phyloP scores from a whole-genome alignment of 257 asterid genomes.

The Nicotiana attenuata region DNA sequence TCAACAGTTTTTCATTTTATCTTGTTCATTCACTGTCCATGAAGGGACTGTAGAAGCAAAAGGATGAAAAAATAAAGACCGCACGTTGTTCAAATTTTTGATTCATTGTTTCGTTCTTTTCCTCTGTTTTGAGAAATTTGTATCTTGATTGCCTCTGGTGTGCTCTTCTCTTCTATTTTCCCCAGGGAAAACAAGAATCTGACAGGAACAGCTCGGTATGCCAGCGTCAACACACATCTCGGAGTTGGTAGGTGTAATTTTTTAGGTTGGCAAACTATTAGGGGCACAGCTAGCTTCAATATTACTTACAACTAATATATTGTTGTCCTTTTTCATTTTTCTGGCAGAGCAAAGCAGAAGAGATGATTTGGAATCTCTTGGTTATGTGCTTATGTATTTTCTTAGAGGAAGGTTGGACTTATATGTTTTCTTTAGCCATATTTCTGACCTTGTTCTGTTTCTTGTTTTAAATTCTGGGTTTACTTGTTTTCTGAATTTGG shows the following conservation, averaged over 20 bases:
- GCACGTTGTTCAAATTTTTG: background rate
- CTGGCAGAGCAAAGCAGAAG: conserved; percentile 26
- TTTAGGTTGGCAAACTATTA: background rate
- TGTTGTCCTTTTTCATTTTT: conserved; percentile 2
- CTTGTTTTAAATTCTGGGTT: background rate
- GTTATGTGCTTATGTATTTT: conserved; percentile 25
- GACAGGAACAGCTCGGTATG: conserved; percentile 27
- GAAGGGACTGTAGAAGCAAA: background rate
- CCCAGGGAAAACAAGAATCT: conserved; percentile 26
- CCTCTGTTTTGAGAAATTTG: background rate
- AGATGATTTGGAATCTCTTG: conserved; percentile 28
- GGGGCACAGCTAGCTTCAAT: background rate
- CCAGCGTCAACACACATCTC: conserved; percentile 24
- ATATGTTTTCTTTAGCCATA: background rate
- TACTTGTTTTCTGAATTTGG: background rate
- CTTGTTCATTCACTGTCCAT: background rate
- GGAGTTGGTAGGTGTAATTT: conserved; percentile 19
- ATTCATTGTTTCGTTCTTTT: background rate
- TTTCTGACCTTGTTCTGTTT: background rate
- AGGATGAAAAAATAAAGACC: background rate
- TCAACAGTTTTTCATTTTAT: background rate
- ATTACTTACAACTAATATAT: background rate
- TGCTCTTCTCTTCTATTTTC: background rate
- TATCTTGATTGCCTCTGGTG: background rate
- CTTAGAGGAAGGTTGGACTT: conserved; percentile 25